Base-by-base conservation (phyloP, 345 rosid species). In the Melaleuca quinquenervia region DNA sequence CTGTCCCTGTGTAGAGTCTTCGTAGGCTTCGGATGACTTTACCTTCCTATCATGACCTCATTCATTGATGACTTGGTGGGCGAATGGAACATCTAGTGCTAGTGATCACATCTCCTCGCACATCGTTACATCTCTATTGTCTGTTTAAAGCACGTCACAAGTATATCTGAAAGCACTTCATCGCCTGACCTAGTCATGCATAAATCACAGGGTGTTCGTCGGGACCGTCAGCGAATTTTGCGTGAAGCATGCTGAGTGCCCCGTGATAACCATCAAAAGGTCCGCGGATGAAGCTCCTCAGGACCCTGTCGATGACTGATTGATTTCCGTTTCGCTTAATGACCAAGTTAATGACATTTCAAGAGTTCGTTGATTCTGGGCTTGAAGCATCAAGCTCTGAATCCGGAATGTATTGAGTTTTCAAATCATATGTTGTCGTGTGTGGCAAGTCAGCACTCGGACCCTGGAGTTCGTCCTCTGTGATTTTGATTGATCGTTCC, bases 191-290 rank as follows among this genome's bases (percentile, higher is more conserved):
- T 18, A 20, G 84, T 29, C 54, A 5, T 45, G 84, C 52, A 85
- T 82, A 76, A 83, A 74, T 82, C 87, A 89, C 95, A 97, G 99
- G 93, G 99, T 97, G 24, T 96, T 97, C 89, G 97, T 96, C 54
- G 98, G 99, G 51, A 96, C 98, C 0, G 99, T 97, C 85, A 97
- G 99, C 82, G 99, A 97, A 84, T 96, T 97, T 56, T 95, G 98
- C 52, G 95, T 91, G 89, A 97, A 97, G 96, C 99, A 97, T 89
- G 98, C 98, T 3, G 99, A 96, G 84, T 95, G 98, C 89, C 99
- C 99, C 21, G 97, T 95, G 24, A 88, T 97, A 86, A 89, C 92
- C 20, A 97, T 97, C 91, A 97, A 97, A 90, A 98, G 99, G 85
- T 91, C 88, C 2, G 93, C 94, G 55, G 95, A 92, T 50, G 96